Percentiles rank a stretch among this genome's conserved stretches.
phyloP scores from a whole-genome alignment of 2,329 filamentous ascomycete genomes.

The Neocucurbitaria cava region DNA sequence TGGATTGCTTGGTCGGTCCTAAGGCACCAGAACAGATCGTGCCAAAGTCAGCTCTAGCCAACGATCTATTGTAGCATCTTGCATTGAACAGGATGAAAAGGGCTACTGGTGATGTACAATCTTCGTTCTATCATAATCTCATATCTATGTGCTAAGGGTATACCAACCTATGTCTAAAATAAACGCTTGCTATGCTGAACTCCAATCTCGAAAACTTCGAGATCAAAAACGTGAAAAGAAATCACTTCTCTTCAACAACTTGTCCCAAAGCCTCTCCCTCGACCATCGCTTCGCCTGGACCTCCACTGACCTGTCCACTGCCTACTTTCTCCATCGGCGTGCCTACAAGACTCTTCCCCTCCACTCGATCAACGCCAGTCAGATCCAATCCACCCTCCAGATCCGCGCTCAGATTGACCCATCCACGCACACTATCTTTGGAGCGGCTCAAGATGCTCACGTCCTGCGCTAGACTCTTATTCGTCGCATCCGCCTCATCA shows the following conservation, averaged over 20 bases:
- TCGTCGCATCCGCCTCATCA: conserved; percentile 20
- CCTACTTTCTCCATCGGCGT: conserved; percentile 12
- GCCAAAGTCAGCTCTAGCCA: background rate
- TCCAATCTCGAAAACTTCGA: background rate
- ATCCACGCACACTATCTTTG: conserved; percentile 41
- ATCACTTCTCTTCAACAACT: conserved; percentile 25
- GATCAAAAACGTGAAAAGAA: background rate
- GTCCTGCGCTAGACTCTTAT: conserved; percentile 31
- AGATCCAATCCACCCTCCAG: conserved; percentile 4
- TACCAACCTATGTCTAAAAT: background rate
- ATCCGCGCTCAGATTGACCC: conserved; percentile 37
- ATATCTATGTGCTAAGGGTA: conserved; percentile 2
- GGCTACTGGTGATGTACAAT: background rate
- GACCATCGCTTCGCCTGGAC: conserved; percentile 36
- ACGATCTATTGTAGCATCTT: background rate
- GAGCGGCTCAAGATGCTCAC: conserved; percentile 39
- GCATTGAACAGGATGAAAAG: background rate
- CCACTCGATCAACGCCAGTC: background rate
- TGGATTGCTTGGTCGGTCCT: too few species aligned
- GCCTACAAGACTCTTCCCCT: conserved; percentile 11
- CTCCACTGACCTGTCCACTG: conserved; percentile 13
- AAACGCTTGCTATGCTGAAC: background rate
- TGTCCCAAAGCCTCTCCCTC: conserved; percentile 48
- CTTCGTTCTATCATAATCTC: background rate
- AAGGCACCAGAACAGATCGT: background rate